These are phyloP conservation scores for Alnus rubra DNA, from an alignment of 306 rosid genomes.

Conservation along the genomic window DNA sequence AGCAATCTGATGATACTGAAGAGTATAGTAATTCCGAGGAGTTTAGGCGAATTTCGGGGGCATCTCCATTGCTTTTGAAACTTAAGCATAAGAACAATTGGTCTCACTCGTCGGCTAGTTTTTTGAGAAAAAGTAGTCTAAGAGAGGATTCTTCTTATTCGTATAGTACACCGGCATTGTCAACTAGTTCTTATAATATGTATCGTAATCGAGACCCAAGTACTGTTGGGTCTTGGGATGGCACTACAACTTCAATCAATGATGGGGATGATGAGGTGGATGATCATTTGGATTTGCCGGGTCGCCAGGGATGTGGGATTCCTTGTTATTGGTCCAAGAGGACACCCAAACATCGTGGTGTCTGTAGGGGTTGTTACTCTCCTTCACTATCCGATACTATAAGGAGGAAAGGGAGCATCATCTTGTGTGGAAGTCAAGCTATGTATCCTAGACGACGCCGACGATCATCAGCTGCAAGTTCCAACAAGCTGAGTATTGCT, in stretches of 20 bases:
- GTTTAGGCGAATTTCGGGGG: constrained; percentile 45
- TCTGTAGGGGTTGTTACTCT: constrained; percentile 77
- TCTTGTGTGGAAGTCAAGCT: constrained; percentile 72
- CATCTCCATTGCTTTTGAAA: constrained; percentile 69
- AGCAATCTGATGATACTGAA: constrained; percentile 71
- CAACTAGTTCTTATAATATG: constrained; percentile 79
- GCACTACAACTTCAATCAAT: constrained; percentile 74
- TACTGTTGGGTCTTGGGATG: constrained; percentile 95
- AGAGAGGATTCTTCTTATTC: constrained; percentile 88
- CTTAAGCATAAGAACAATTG: constrained; percentile 64
- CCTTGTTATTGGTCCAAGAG: constrained; percentile 95
- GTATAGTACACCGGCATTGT: constrained; percentile 92
- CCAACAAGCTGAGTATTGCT: constrained; percentile 58
- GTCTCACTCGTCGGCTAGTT: constrained; percentile 59
- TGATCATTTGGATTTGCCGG: constrained; percentile 69
- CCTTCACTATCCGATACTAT: constrained; percentile 85
- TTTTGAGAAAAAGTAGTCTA: constrained; percentile 38
- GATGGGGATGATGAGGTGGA: constrained; percentile 77
- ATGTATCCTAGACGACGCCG: constrained; percentile 55
- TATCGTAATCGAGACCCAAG: constrained; percentile 61
- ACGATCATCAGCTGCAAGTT: constrained; percentile 33
- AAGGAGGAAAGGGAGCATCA: constrained; percentile 81
- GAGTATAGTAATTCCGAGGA: constrained; percentile 74
- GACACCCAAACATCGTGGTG: constrained; percentile 63
- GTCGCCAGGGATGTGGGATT: constrained; percentile 91